phyloP scores from a whole-genome alignment of 140 eudicot species.

The Stevia rebaudiana region DNA sequence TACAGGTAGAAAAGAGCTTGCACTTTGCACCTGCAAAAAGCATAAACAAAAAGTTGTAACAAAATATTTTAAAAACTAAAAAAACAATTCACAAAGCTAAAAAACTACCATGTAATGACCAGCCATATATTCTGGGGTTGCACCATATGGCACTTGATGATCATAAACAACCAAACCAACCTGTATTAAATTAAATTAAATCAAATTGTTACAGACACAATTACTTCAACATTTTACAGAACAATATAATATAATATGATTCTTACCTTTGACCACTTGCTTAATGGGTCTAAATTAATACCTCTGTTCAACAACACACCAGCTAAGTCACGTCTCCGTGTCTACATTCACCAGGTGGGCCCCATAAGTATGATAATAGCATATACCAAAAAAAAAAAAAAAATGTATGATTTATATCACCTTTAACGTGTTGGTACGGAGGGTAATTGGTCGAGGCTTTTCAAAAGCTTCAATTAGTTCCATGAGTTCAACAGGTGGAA shows the following conservation, averaged over 20 bases:
- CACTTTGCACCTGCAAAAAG: constrained; percentile 73
- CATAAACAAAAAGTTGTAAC: background rate
- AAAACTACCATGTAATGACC: constrained; percentile 82
- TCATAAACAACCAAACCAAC: constrained; percentile 93
- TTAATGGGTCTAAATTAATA: constrained; percentile 84
- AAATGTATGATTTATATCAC: constrained; percentile 23
- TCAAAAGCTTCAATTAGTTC: constrained; percentile 97
- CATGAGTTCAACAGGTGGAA: constrained; percentile 83
- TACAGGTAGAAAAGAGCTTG: constrained; percentile 91
- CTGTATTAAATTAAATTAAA: too few relatives aligned
- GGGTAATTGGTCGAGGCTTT: constrained; percentile 83
- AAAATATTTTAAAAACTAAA: background rate
- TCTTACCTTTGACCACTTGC: constrained; percentile 98
- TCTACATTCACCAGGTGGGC: constrained; percentile 28
- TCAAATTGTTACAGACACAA: background rate
- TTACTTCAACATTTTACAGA: background rate
- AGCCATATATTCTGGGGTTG: constrained; percentile 98
- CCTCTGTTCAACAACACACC: constrained; percentile 91
- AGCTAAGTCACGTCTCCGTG: constrained; percentile 93
- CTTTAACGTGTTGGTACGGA: constrained; percentile 93
- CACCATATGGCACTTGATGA: constrained; percentile 98
- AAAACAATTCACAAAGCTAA: background rate
- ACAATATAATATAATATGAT: background rate
- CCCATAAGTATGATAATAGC: constrained; percentile 6
- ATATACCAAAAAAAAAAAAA: background rate